Conservation (phyloP, 495 filamentous ascomycete species). For the Penicillium arizonense region DNA sequence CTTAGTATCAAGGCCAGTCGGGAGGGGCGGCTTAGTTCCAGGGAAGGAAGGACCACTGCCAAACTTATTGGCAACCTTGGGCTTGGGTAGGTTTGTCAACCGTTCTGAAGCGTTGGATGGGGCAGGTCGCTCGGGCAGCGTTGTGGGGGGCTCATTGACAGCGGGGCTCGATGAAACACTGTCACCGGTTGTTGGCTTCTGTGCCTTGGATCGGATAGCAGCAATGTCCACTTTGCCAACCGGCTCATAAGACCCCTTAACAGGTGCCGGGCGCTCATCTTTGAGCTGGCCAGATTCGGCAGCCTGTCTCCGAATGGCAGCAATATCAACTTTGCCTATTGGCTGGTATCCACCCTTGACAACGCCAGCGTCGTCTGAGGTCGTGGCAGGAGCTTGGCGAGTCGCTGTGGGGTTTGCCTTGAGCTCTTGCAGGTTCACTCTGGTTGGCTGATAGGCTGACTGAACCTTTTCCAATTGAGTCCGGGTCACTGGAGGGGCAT, state of each 20-base stretch:
- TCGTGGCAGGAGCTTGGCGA: conserved; percentile 27
- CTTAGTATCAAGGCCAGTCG: conserved; percentile 57
- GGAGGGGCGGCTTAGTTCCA: conserved; percentile 85
- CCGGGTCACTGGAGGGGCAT: conserved; percentile 85
- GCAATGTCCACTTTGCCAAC: conserved; percentile 94
- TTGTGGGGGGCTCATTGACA: conserved; percentile 44
- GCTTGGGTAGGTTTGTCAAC: conserved; percentile 85
- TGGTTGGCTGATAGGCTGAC: conserved; percentile 89
- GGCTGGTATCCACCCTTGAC: conserved; percentile 92
- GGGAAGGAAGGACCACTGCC: conserved; percentile 65
- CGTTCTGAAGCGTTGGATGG: conserved; percentile 72
- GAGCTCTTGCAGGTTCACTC: conserved; percentile 81
- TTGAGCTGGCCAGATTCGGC: conserved; percentile 54
- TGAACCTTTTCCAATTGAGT: conserved; percentile 90
- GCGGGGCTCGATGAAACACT: conserved; percentile 34
- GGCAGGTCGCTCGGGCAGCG: conserved; percentile 64
- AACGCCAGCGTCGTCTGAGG: conserved; percentile 46
- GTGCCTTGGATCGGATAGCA: conserved; percentile 79
- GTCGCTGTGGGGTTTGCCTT: conserved; percentile 61
- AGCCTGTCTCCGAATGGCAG: conserved; percentile 78
- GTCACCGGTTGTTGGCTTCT: conserved; percentile 58
- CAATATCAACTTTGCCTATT: conserved; percentile 94
- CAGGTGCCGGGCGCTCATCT: conserved; percentile 75
- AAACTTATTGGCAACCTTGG: conserved; percentile 89
- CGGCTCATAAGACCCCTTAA: conserved; percentile 91